Conservation (phyloP, 345 rosid species). For the Pistacia integerrima region DNA sequence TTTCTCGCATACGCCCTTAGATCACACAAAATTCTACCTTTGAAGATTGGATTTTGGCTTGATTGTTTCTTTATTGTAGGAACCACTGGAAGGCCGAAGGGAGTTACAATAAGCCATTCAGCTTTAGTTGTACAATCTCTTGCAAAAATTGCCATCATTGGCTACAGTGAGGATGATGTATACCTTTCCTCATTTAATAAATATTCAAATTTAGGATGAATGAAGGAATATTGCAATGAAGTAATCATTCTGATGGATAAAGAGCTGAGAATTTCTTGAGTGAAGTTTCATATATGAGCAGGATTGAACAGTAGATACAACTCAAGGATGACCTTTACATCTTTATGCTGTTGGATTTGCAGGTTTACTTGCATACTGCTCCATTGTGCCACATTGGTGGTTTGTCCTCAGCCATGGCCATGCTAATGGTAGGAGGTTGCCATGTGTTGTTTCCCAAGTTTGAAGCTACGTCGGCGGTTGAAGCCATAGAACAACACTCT, state of each 20-base stretch:
- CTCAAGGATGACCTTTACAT: constrained; percentile 1
- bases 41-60: constrained; percentile 6
- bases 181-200: constrained; percentile 23
- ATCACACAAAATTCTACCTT: neutral
- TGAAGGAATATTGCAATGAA: neutral
- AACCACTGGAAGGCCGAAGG: constrained; percentile 90
- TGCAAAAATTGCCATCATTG: constrained; percentile 76
- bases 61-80: constrained; percentile 45
- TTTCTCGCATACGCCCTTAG: neutral
- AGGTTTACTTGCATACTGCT: constrained; percentile 86
- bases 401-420: constrained; percentile 81
- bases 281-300: constrained; percentile 7
- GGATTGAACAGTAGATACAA: neutral
- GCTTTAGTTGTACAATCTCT: constrained; percentile 78
- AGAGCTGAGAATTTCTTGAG: constrained; percentile 1
- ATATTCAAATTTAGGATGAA: neutral
- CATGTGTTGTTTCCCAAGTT: constrained; percentile 82
- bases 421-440: constrained; percentile 87
- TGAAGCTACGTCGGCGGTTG: constrained; percentile 55
- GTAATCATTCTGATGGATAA: constrained; percentile 4
- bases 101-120: constrained; percentile 72
- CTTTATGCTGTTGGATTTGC: constrained; percentile 29
- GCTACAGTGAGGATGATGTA: constrained; percentile 88
- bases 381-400: constrained; percentile 91
- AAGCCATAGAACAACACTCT: constrained; percentile 48